Conservation (phyloP, 2,329 filamentous ascomycete genomes). For the Venturia aucupariae region DNA sequence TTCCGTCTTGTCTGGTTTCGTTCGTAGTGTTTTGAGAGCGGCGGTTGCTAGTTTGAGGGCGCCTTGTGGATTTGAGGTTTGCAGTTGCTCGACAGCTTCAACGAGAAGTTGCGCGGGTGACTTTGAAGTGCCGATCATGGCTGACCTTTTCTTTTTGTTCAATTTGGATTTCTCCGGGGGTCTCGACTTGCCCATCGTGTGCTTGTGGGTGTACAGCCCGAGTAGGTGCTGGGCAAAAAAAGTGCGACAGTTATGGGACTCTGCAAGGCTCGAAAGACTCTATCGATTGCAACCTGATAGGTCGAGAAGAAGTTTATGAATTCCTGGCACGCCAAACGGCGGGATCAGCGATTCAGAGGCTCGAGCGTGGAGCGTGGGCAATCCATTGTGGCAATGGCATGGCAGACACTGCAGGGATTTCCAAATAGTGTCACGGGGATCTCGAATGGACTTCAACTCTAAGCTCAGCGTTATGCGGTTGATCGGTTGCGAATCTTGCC, state of each 20-base stretch:
- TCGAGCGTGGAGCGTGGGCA: background rate
- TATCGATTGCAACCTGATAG: background rate
- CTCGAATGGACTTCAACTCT: background rate
- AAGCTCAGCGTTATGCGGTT: background rate
- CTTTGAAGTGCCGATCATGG: conserved; percentile 25
- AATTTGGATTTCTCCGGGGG: conserved; percentile 14
- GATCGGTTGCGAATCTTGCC: background rate
- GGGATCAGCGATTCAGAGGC: background rate
- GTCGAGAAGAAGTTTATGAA: background rate
- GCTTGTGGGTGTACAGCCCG: background rate
- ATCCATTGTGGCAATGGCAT: too few relatives aligned
- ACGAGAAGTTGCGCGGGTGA: conserved; percentile 47
- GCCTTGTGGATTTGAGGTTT: conserved; percentile 49
- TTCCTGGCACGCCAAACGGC: background rate
- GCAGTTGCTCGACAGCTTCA: conserved; percentile 46
- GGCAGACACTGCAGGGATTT: too few relatives aligned
- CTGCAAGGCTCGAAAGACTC: background rate
- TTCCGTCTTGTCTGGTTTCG: conserved; percentile 30
- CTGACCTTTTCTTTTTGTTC: conserved; percentile 24
- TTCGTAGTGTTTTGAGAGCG: conserved; percentile 41
- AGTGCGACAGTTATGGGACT: background rate
- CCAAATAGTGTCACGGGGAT: background rate
- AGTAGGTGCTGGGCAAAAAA: too few relatives aligned
- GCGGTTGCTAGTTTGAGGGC: conserved; percentile 47
- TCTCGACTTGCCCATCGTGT: conserved; percentile 14